Conservation (phyloP, 1,139 yeast species). For the Kazachstania sp. region DNA sequence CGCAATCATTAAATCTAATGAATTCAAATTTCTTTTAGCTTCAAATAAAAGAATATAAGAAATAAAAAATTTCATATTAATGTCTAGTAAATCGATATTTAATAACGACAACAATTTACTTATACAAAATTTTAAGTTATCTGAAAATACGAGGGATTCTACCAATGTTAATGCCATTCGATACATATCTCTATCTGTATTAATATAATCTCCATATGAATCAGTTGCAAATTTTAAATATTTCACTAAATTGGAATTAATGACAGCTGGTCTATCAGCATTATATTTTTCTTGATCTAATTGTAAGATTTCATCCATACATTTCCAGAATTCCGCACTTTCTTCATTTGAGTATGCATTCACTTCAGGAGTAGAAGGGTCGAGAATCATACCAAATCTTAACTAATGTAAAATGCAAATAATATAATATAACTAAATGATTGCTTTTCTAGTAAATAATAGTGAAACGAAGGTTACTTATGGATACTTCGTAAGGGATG, state of each 20-base stretch:
- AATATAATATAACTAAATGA: too few species aligned
- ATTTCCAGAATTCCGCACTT: conserved; percentile 29
- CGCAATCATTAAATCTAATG: conserved; percentile 41
- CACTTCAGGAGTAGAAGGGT: conserved; percentile 15
- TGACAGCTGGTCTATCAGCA: conserved; percentile 11
- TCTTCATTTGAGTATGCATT: conserved; percentile 16
- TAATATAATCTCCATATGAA: conserved; percentile 27
- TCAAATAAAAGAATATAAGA: conserved; percentile 45
- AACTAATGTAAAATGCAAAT: too few species aligned
- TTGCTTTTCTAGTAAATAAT: too few species aligned
- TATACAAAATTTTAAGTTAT: conserved; percentile 36
- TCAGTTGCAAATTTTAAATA: conserved; percentile 32
- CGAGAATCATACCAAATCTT: conserved; percentile 14
- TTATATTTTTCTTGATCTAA: conserved; percentile 7
- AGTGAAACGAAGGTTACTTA: too few species aligned
- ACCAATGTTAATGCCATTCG: conserved; percentile 32
- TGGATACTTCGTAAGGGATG: too few species aligned
- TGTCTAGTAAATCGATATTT: conserved; percentile 33
- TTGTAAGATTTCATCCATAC: conserved; percentile 23
- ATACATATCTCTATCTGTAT: conserved; percentile 32
- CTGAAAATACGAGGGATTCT: conserved; percentile 32
- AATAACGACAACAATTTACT: conserved; percentile 40
- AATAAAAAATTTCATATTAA: conserved; percentile 36
- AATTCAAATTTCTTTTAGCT: conserved; percentile 36
- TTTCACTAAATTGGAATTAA: conserved; percentile 29